Evolutionary conservation across 768 basidiomycete species (phyloP), one percentile per base, ranked within the genome.

Genomic region (Tremella fuciformis): DNA sequence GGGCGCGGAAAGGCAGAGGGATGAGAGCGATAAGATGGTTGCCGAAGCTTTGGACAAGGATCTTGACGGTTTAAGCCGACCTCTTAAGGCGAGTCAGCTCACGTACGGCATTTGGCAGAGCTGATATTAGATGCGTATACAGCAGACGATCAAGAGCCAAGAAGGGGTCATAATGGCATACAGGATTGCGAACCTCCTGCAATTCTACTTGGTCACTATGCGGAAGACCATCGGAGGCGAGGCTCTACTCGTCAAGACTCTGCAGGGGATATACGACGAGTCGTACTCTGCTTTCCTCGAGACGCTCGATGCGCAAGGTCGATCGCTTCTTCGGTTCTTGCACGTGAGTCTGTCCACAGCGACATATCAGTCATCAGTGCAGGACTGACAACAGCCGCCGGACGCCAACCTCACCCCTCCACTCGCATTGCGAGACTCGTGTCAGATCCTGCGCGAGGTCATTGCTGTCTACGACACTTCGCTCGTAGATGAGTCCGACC

Each of bases 141-240:
- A 89, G 69, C 92, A 98, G 74, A 96, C 92, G 2, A 84, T 96
- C 29, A 84, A 88, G 42, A 89, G 88, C 0, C 94, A 99, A 73
- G 94, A 97, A 76, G 92, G 89, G 65, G 86, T 88, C 59, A 91
- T 98, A 58, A 84, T 87, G 46, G 85, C 88, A 0, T 99, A 91
- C 80, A 92, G 90, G 75, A 86, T 98, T 52, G 87, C 91, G 48
- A 97, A 94, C 67, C 80, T 98, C n/a, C 78, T 99, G 8, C 90
- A 94, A 64, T 99, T 98, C 73, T 99, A 98, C 75, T 80, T 86
- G 71, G 76, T 91, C 29, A 97, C 92, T 3, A 96, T 99, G 91
- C 83, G 84, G 50, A 82, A 90, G 49, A 97, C 93, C 1, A 86
- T 97, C 42, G 96, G 96, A 0, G 82, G 84, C n/a, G 80, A 87